These are phyloP conservation scores for Aspergillus japonicus DNA, from an alignment of 2,329 filamentous ascomycete genomes.

Conservation along the genomic window DNA sequence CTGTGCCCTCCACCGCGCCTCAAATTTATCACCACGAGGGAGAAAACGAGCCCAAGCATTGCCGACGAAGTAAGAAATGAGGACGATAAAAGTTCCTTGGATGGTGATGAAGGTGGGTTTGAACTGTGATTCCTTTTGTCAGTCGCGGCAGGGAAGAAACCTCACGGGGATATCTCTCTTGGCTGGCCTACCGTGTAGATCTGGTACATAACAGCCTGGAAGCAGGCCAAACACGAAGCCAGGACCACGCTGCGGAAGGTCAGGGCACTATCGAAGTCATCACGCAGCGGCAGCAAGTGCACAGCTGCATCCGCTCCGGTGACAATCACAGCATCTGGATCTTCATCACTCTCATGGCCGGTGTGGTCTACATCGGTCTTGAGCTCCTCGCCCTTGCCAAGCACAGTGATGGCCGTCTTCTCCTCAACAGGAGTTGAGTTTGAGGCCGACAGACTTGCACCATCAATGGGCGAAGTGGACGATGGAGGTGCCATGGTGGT, in stretches of 20 bases:
- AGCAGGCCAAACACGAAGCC: constrained; percentile 50
- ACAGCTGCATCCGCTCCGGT: constrained; percentile 53
- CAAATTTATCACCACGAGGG: constrained; percentile 53
- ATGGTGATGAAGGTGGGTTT: constrained; percentile 4
- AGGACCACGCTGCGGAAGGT: constrained; percentile 56
- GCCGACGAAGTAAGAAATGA: constrained; percentile 58
- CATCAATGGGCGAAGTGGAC: not conserved
- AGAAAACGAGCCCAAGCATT: constrained; percentile 50
- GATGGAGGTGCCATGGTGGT: not conserved
- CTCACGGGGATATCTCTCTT: not conserved
- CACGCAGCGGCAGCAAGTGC: constrained; percentile 53
- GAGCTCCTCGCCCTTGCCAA: not conserved
- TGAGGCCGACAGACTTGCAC: not conserved
- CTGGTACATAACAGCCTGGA: constrained; percentile 57
- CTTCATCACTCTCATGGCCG: not conserved
- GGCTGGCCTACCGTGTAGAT: constrained; percentile 51
- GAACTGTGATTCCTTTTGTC: constrained; percentile 2
- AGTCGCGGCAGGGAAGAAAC: constrained; percentile 4
- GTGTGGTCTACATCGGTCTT: not conserved
- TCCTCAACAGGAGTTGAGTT: not conserved
- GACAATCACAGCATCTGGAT: constrained; percentile 47
- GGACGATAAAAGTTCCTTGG: constrained; percentile 55
- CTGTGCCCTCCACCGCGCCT: constrained; percentile 24
- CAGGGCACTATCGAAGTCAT: constrained; percentile 53
- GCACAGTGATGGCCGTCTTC: not conserved